Evolutionary conservation across 495 filamentous ascomycete species (phyloP).

Genomic region (Tetracladium setigerum): DNA sequence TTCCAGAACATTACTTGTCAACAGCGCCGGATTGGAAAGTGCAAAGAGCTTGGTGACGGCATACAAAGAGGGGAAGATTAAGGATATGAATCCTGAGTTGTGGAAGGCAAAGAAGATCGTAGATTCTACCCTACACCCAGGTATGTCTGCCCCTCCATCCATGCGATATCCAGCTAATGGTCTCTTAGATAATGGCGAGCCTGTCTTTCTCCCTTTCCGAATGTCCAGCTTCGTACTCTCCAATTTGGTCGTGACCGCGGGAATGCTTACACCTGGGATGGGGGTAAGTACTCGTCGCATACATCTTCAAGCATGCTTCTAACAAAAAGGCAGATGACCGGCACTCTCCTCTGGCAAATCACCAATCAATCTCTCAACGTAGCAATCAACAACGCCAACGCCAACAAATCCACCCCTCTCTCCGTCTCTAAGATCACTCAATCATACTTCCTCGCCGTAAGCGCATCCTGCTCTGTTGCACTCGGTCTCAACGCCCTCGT

Average conservation of each 20-base stretch:
- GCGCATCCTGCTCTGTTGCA: slow-evolving; percentile 86
- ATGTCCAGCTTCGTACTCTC: slow-evolving; percentile 95
- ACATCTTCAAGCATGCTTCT: slow-evolving; percentile 13
- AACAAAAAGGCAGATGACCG: slow-evolving; percentile 53
- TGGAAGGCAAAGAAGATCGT: slow-evolving; percentile 96
- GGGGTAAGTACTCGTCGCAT: slow-evolving; percentile 36
- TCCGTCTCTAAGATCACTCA: slow-evolving; percentile 70
- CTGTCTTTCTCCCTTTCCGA: slow-evolving; percentile 89
- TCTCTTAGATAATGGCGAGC: slow-evolving; percentile 67
- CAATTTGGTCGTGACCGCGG: slow-evolving; percentile 92
- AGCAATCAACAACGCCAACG: slow-evolving; percentile 92
- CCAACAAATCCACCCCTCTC: slow-evolving; percentile 90
- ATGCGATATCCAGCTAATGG: slow-evolving; percentile 22
- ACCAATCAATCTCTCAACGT: slow-evolving; percentile 97
- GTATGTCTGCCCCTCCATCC: slow-evolving; percentile 33
- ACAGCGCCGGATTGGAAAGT: slow-evolving; percentile 65
- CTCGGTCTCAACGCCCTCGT: slow-evolving; percentile 87
- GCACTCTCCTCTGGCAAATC: slow-evolving; percentile 91
- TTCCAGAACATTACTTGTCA: slow-evolving; percentile 71
- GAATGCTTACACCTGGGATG: slow-evolving; percentile 90
- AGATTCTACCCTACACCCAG: slow-evolving; percentile 91
- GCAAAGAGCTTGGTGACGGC: slow-evolving; percentile 68
- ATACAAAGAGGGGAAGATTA: slow-evolving; percentile 75
- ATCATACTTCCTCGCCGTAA: slow-evolving; percentile 88
- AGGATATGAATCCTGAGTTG: slow-evolving; percentile 77